A percentile compares a stretch with the other conserved stretches of the same genome.
Conservation (phyloP, 116 monocot genomes). For the Dioscorea cayenensis region DNA sequence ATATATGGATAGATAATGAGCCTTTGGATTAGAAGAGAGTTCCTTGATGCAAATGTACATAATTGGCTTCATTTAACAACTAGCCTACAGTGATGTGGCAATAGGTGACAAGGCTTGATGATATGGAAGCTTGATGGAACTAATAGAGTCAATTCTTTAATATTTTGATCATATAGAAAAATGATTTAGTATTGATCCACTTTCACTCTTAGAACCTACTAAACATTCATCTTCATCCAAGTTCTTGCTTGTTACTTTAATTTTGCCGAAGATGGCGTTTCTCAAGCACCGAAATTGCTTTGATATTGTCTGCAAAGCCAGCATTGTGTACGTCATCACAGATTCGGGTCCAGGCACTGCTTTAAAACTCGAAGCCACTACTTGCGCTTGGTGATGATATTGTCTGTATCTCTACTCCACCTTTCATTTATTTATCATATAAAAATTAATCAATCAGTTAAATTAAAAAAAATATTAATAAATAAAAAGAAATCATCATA, state of each 20-base stretch:
- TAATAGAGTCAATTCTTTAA: too few relatives aligned
- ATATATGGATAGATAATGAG: too few relatives aligned
- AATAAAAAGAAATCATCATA: too few relatives aligned
- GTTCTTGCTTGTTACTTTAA: constrained; percentile 36
- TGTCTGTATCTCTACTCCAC: constrained; percentile 87
- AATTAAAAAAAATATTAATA: neutral
- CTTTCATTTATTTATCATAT: constrained; percentile 14
- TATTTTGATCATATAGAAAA: too few relatives aligned
- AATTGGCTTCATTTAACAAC: too few relatives aligned
- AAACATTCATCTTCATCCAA: constrained; percentile 65
- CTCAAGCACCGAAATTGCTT: constrained; percentile 83
- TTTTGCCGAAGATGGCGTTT: constrained; percentile 68
- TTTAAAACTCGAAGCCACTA: constrained; percentile 65
- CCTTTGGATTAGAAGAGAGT: too few relatives aligned
- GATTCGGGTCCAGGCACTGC: constrained; percentile 53
- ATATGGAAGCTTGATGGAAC: too few relatives aligned
- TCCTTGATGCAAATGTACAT: too few relatives aligned
- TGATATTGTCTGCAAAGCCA: constrained; percentile 87
- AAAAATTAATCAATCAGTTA: neutral
- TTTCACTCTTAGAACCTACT: neutral
- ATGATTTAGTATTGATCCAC: neutral
- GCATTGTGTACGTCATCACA: constrained; percentile 77
- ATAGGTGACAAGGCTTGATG: too few relatives aligned
- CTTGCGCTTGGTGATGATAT: constrained; percentile 80
- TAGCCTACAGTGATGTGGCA: too few relatives aligned